phyloP scores from a whole-genome alignment of 2,329 filamentous ascomycete genomes.

The Chrysoporthe deuterocubensis region DNA sequence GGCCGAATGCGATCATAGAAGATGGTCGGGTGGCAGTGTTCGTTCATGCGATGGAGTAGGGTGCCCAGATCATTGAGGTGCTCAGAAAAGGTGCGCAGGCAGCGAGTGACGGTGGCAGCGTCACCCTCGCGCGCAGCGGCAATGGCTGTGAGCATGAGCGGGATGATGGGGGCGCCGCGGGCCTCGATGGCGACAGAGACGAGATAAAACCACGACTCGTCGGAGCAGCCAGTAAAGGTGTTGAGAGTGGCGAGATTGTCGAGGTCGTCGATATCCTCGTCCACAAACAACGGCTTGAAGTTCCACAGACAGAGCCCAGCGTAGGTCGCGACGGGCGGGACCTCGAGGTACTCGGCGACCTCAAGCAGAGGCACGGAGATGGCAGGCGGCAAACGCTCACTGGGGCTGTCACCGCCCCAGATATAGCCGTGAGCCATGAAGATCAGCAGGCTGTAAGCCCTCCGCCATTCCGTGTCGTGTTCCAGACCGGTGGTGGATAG shows the following conservation, averaged over 20 bases:
- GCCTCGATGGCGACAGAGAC: slow-evolving; percentile 96
- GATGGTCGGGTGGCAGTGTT: slow-evolving; percentile 89
- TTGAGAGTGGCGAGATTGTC: slow-evolving; percentile 86
- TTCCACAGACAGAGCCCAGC: slow-evolving; percentile 94
- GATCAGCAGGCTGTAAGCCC: slow-evolving; percentile 86
- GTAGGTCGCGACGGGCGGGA: slow-evolving; percentile 93
- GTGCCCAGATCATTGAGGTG: slow-evolving; percentile 81
- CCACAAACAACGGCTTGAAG: slow-evolving; percentile 86
- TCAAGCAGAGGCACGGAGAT: slow-evolving; percentile 82
- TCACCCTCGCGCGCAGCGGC: slow-evolving; percentile 75
- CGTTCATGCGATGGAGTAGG: slow-evolving; percentile 87
- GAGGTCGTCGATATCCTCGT: slow-evolving; percentile 80
- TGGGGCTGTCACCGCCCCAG: slow-evolving; percentile 87
- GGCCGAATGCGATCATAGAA: slow-evolving; percentile 98
- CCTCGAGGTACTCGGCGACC: slow-evolving; percentile 76
- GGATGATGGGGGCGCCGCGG: slow-evolving; percentile 82
- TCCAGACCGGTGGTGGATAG: slow-evolving; percentile 82
- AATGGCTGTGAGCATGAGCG: slow-evolving; percentile 88
- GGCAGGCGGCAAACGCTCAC: slow-evolving; percentile 76
- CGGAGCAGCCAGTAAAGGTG: slow-evolving; percentile 91
- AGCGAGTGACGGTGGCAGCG: slow-evolving; percentile 71
- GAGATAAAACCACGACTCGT: slow-evolving; percentile 99
- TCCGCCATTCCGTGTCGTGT: slow-evolving; percentile 87
- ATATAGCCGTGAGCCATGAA: slow-evolving; percentile 96
- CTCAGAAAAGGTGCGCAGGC: slow-evolving; percentile 83